Conservation (phyloP, 2,329 filamentous ascomycete species). For the Gliomastix tumulicola region DNA sequence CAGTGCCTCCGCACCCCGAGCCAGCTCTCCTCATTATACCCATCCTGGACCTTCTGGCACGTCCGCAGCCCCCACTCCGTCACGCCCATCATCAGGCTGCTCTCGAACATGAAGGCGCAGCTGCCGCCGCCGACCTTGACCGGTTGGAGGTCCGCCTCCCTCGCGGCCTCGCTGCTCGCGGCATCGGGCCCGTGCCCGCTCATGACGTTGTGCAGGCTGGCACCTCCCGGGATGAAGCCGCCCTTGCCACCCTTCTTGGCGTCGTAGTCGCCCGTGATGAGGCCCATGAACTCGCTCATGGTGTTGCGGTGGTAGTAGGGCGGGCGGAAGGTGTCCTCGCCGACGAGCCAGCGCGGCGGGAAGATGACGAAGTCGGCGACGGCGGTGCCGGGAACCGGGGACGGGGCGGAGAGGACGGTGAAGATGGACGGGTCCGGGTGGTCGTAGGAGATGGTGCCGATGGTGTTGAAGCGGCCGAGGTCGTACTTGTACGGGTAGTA, state of each 20-base stretch:
- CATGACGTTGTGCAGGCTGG: constrained; percentile 64
- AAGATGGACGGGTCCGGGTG: constrained; percentile 77
- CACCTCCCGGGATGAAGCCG: constrained; percentile 52
- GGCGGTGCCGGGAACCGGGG: constrained; percentile 53
- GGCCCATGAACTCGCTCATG: constrained; percentile 60
- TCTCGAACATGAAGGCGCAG: constrained; percentile 67
- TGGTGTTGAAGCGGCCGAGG: constrained; percentile 67
- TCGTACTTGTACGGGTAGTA: constrained; percentile 82
- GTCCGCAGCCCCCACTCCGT: constrained; percentile 61
- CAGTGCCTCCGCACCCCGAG: constrained; percentile 52
- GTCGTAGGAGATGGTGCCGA: constrained; percentile 67
- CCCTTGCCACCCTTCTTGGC: constrained; percentile 47
- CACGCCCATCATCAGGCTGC: constrained; percentile 62
- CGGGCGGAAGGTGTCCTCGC: constrained; percentile 63
- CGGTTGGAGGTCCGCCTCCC: constrained; percentile 45
- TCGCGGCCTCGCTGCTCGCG: constrained; percentile 47
- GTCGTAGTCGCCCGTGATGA: constrained; percentile 52
- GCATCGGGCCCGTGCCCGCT: constrained; percentile 58
- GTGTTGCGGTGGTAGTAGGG: constrained; percentile 69
- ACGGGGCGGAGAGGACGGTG: constrained; percentile 61
- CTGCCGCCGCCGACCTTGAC: constrained; percentile 53
- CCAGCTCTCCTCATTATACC: constrained; percentile 76
- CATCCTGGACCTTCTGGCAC: constrained; percentile 53
- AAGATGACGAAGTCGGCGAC: constrained; percentile 70
- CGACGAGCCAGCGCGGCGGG: constrained; percentile 64